Evolutionary conservation across 169 alveolate genomes (phyloP).

Genomic region (Cryptosporidium andersoni): DNA sequence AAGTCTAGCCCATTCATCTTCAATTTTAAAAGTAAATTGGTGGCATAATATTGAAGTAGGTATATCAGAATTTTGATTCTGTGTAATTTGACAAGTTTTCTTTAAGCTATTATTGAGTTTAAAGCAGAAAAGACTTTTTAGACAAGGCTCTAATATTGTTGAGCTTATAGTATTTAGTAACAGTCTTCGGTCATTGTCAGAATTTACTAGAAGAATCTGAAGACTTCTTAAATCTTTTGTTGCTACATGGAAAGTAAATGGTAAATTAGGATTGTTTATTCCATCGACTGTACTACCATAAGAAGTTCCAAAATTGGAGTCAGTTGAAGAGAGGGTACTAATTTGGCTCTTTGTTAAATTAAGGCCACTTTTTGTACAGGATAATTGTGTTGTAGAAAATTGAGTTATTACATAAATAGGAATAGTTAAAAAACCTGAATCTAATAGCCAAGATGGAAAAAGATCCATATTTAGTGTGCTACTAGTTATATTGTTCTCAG

Average conservation of each 20-base stretch:
- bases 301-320: neutral
- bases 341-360: neutral
- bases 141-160: constrained; percentile 10
- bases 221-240: constrained; percentile 47
- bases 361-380: neutral
- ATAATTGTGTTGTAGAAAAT: neutral
- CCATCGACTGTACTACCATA: neutral
- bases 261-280: neutral
- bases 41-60: neutral
- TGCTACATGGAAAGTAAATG: constrained; percentile 20
- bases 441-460: constrained; percentile 32
- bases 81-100: neutral
- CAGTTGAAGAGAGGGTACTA: neutral
- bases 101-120: neutral
- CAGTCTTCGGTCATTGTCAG: constrained; percentile 27
- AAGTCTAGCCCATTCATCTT: constrained; percentile 20
- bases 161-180: constrained; percentile 1
- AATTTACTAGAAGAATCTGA: constrained; percentile 13
- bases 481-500: constrained; percentile 12
- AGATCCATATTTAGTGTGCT: constrained; percentile 9
- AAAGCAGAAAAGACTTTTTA: constrained; percentile 13
- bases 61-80: neutral
- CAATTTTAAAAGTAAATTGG: constrained; percentile 12
- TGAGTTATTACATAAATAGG: constrained; percentile 15
- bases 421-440: constrained; percentile 42